Base-by-base conservation (phyloP, 2,329 filamentous ascomycete species). In the Penicillium frequentans region DNA sequence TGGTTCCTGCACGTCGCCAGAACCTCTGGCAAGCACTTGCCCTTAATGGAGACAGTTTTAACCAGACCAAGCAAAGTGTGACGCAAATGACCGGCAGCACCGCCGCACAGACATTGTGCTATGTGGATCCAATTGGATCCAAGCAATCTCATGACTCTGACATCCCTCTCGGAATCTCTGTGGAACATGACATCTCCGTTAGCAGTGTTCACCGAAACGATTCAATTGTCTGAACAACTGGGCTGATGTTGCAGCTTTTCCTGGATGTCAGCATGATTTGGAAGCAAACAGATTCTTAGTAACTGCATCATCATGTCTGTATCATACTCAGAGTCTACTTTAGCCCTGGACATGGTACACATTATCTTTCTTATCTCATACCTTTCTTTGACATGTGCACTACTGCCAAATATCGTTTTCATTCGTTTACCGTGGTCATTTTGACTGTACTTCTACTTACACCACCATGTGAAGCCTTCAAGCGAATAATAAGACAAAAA, bases 101-200 rank as follows among this genome's bases (percentile, higher is more conserved):
- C 24, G 63, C 64, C 11, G 63, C 63, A 3, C 63, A 64, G 43
- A 68, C 68, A 1, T 50, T 67, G n/a, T 71, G 70, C 54, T 73
- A 70, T 45, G 61, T 68, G 4, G 64, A 68, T 2, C 66, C 59
- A 14, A 51, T 39, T 4, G 43, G 61, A 4, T 53, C 42, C 26
- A 67, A 60, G 52, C 49, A 43, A 13, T 63, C 61, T 14, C 47
- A 60, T n/a, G 63, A 67, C 13, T 57, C 57, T 4, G 57, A 64
- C 14, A 37, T 50, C 11, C 60, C 58, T 16, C 60, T 63, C 29
- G 69, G 65, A 1, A 73, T 73, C 26, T 52, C 63, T 3, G 66
- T 73, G 19, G 70, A 68, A 35, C 68, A 70, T 54, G 66, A 71
- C 44, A 67, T 72, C 37, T 69, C 65, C 3, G 58, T 73, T 11